phyloP scores from a whole-genome alignment of 2,329 filamentous ascomycete genomes.

The Pseudopyricularia javanii region DNA sequence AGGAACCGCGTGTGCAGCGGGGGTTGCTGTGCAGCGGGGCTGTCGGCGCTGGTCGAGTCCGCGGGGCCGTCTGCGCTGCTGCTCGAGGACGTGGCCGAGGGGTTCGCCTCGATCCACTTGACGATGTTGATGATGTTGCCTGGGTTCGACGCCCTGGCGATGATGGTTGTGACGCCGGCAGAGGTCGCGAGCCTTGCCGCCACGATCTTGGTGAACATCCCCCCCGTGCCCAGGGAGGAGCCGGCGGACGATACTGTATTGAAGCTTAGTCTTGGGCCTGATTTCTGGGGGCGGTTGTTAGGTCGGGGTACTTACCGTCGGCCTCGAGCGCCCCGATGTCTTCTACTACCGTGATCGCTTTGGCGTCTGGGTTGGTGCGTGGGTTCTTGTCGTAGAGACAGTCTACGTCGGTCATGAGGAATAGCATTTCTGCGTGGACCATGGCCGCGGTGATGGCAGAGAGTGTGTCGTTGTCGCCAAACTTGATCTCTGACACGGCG shows the following conservation, averaged over 20 bases:
- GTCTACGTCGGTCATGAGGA: conserved; percentile 98
- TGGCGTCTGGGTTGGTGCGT: conserved; percentile 69
- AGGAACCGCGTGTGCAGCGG: conserved; percentile 89
- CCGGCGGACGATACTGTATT: conserved; percentile 69
- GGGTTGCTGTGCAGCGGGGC: conserved; percentile 23
- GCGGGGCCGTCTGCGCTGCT: conserved; percentile 10
- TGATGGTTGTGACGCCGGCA: conserved; percentile 89
- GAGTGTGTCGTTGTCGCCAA: conserved; percentile 95
- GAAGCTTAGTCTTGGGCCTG: neutral
- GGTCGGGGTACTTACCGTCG: conserved; percentile 47
- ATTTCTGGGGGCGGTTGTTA: neutral
- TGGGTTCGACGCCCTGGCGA: conserved; percentile 85
- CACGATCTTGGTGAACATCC: conserved; percentile 96
- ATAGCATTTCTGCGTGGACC: conserved; percentile 92
- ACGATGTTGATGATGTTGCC: conserved; percentile 87
- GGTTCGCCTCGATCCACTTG: conserved; percentile 56
- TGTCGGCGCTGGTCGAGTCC: conserved; percentile 10
- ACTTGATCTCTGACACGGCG: conserved; percentile 96
- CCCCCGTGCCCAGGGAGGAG: conserved; percentile 80
- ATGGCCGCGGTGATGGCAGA: conserved; percentile 95
- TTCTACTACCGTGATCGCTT: conserved; percentile 82
- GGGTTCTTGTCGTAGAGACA: conserved; percentile 97
- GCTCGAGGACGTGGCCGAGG: conserved; percentile 7
- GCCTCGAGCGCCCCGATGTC: conserved; percentile 74
- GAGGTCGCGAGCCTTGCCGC: conserved; percentile 86